Evolutionary conservation across 2,329 filamentous ascomycete species (phyloP).

Genomic region (Trichoderma guizhouense): DNA sequence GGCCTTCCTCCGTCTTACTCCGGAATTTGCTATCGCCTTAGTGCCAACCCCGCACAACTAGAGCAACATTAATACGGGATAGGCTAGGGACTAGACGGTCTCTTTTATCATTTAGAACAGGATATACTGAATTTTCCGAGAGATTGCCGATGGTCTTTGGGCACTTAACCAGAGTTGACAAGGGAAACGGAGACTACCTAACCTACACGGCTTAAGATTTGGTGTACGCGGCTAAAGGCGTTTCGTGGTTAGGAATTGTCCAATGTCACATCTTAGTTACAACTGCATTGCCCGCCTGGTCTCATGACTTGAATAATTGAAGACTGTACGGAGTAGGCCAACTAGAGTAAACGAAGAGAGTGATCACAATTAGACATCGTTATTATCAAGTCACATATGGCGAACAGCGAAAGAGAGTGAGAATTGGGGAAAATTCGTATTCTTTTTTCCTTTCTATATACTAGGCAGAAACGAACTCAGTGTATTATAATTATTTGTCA

Average conservation of each 20-base stretch:
- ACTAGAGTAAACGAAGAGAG: neutral
- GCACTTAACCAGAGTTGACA: neutral
- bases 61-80: neutral
- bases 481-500: neutral
- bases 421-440: neutral
- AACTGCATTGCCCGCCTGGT: neutral
- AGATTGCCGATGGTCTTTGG: neutral
- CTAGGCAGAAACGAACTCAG: neutral
- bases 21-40: no score
- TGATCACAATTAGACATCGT: neutral
- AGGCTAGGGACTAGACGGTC: neutral
- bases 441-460: neutral
- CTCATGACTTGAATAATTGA: neutral
- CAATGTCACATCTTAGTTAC: neutral
- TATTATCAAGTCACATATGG: neutral
- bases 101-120: neutral
- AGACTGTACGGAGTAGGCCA: neutral
- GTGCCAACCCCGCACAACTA: neutral
- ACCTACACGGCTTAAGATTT: neutral
- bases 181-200: neutral
- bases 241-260: neutral
- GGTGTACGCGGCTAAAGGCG: neutral
- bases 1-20: no score
- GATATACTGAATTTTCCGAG: neutral
- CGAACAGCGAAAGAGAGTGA: neutral